These are phyloP conservation scores for Lineolata rhizophorae DNA, from an alignment of 495 filamentous ascomycete genomes.

Conservation along the genomic window DNA sequence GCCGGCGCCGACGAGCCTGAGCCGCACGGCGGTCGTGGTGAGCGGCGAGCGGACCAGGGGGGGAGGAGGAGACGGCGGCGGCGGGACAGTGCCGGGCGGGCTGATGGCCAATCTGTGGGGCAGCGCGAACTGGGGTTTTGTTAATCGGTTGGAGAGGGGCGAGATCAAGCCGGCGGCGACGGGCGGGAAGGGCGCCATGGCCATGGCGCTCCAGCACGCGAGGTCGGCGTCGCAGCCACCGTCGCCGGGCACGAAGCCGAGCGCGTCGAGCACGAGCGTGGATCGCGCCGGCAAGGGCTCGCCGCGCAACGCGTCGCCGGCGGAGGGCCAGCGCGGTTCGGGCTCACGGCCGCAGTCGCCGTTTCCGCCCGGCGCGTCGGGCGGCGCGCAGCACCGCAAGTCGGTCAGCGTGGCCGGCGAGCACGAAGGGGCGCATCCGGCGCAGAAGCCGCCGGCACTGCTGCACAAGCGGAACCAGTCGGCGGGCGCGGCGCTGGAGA, in stretches of 20 bases:
- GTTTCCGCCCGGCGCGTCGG: conserved; percentile 1
- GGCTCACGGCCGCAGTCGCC: conserved; percentile 1
- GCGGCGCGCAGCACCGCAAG: conserved; percentile 58
- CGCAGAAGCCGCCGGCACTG: not conserved
- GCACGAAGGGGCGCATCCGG: too few relatives aligned
- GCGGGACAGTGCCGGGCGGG: conserved; percentile 64
- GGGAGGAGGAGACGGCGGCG: conserved; percentile 36
- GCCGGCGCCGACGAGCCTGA: conserved; percentile 70
- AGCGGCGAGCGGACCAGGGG: conserved; percentile 58
- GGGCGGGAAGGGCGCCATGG: too few relatives aligned
- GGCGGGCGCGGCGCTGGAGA: conserved; percentile 20
- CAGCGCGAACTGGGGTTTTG: conserved; percentile 58
- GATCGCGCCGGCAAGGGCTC: conserved; percentile 1
- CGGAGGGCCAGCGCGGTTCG: not conserved
- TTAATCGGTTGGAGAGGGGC: conserved; percentile 41
- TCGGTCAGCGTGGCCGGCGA: conserved; percentile 38
- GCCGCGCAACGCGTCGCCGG: not conserved
- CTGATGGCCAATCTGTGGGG: conserved; percentile 89
- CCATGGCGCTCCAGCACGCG: too few relatives aligned
- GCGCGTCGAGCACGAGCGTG: conserved; percentile 1
- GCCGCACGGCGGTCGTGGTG: conserved; percentile 63
- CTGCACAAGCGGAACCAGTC: too few relatives aligned
- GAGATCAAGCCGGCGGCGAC: conserved; percentile 14
- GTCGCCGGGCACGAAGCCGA: conserved; percentile 3
- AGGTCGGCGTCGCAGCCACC: not conserved